Evolutionary conservation across 1,284 basidiomycete species (phyloP).

Genomic region (Fistulina hepatica): DNA sequence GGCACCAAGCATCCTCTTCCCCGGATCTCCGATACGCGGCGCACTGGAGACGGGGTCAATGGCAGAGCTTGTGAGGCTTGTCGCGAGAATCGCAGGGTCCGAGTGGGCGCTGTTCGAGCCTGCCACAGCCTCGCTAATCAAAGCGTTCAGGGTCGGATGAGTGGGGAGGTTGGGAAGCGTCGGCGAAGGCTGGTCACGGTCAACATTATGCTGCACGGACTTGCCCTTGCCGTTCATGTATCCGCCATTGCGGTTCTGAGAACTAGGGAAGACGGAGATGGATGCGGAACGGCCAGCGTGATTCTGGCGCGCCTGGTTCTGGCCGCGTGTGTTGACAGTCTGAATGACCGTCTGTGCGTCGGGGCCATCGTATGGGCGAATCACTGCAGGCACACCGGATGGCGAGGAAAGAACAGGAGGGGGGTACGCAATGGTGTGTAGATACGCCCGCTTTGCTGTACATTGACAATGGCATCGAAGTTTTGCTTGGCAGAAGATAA

Average conservation of each 20-base stretch:
- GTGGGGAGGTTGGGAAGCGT: constrained; percentile 70
- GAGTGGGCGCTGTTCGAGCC: constrained; percentile 31
- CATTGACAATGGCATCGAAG: constrained; percentile 12
- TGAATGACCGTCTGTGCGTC: constrained; percentile 88
- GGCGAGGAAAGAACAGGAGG: constrained; percentile 60
- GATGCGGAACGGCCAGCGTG: constrained; percentile 62
- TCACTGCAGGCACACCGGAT: constrained; percentile 45
- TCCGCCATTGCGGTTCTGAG: constrained; percentile 31
- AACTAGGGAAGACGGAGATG: constrained; percentile 49
- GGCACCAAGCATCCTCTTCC: constrained; percentile 74
- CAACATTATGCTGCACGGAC: constrained; percentile 35
- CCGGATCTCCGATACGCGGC: constrained; percentile 72
- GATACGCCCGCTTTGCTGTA: constrained; percentile 80
- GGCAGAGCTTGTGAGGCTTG: constrained; percentile 30
- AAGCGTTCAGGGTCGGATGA: constrained; percentile 70
- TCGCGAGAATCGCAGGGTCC: constrained; percentile 58
- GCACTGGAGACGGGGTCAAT: constrained; percentile 25
- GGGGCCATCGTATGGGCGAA: constrained; percentile 89
- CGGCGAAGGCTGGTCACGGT: constrained; percentile 57
- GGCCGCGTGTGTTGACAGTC: constrained; percentile 67
- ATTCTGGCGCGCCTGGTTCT: constrained; percentile 54
- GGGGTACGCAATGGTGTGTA: constrained; percentile 75
- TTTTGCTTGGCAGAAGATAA: constrained; percentile 4
- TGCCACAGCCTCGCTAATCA: constrained; percentile 52
- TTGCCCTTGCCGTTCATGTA: constrained; percentile 20